Conservation (phyloP, 2,329 filamentous ascomycete genomes). For the Xylaria sp. region DNA sequence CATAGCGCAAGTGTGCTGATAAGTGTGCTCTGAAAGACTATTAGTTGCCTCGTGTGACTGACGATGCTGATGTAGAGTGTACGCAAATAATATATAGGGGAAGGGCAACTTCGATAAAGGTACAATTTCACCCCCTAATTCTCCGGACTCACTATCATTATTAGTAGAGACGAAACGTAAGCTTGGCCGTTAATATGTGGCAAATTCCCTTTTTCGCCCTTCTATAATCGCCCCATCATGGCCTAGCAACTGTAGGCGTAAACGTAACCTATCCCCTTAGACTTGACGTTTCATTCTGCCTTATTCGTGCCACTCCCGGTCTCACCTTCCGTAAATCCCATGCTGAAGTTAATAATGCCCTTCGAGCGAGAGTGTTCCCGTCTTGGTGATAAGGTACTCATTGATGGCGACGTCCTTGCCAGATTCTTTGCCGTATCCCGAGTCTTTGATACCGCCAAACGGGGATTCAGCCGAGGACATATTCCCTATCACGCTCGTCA, state of each 20-base stretch:
- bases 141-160: not conserved
- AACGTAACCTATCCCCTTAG: not conserved
- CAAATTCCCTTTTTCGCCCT: not conserved
- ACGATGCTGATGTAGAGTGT: too few relatives aligned
- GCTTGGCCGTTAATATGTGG: not conserved
- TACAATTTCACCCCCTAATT: not conserved
- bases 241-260: not conserved
- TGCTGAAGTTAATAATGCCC: conserved; percentile 48
- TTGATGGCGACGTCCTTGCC: conserved; percentile 61
- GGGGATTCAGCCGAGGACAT: conserved; percentile 57
- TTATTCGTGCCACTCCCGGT: not conserved
- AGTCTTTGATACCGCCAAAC: conserved; percentile 62
- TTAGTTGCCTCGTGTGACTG: too few relatives aligned
- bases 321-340: not conserved
- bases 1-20: too few relatives aligned
- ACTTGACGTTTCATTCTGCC: not conserved
- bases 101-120: too few relatives aligned
- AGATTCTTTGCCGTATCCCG: conserved; percentile 59
- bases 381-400: conserved; percentile 60
- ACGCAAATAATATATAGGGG: too few relatives aligned
- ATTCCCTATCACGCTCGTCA: conserved; percentile 46
- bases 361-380: conserved; percentile 57
- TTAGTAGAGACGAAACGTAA: not conserved
- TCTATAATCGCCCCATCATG: not conserved
- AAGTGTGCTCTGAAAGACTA: too few relatives aligned